Evolutionary conservation across 495 filamentous ascomycete species (phyloP).

Genomic region (Viridothelium virens): DNA sequence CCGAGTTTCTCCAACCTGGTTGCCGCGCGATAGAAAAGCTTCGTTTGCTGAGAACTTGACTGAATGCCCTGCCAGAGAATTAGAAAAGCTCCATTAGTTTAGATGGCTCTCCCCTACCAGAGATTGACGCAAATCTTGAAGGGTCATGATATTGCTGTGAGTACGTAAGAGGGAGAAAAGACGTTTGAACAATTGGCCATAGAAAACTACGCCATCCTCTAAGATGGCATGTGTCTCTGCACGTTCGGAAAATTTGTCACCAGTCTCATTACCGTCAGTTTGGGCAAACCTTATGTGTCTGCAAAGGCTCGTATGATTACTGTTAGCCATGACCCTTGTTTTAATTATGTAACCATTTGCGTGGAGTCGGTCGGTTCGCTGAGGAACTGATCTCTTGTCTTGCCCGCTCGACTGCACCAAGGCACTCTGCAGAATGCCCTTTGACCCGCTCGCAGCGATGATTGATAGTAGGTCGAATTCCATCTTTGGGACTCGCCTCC

Average conservation of each 20-base stretch:
- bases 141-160: slow-evolving; percentile 34
- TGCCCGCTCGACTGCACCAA: slow-evolving; percentile 69
- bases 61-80: slow-evolving; percentile 35
- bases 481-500: slow-evolving; percentile 52
- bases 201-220: slow-evolving; percentile 30
- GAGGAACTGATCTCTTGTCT: slow-evolving; percentile 82
- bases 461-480: slow-evolving; percentile 73
- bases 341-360: slow-evolving; percentile 83
- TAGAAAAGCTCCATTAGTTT: neutral
- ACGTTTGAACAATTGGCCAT: slow-evolving; percentile 40
- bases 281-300: slow-evolving; percentile 56
- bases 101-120: slow-evolving; percentile 35
- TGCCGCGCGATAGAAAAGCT: slow-evolving; percentile 57
- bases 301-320: slow-evolving; percentile 58
- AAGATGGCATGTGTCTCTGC: slow-evolving; percentile 15
- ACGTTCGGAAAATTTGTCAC: slow-evolving; percentile 9
- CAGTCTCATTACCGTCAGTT: slow-evolving; percentile 19
- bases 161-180: neutral
- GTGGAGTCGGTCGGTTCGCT: slow-evolving; percentile 65
- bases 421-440: slow-evolving; percentile 73
- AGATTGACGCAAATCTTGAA: slow-evolving; percentile 55
- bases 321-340: slow-evolving; percentile 54
- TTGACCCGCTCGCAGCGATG: slow-evolving; percentile 61
- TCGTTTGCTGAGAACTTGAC: slow-evolving; percentile 54
- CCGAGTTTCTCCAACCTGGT: slow-evolving; percentile 63